Conservation (phyloP, 2,329 filamentous ascomycete genomes). For the Cladosporium austrohemisphaericum region DNA sequence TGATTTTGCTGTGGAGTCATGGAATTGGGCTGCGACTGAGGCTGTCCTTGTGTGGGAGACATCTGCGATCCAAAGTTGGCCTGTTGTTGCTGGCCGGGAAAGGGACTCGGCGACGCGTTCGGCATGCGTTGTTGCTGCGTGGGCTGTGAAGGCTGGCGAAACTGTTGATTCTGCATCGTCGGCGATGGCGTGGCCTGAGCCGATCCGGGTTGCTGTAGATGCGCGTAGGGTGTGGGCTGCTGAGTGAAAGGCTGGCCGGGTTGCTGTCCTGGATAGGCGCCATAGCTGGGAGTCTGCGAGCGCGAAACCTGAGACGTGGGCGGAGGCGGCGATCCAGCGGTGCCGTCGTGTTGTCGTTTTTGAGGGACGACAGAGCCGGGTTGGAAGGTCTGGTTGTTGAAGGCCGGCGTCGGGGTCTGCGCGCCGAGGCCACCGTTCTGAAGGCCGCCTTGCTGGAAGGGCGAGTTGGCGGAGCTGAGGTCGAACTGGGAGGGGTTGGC, state of each 20-base stretch:
- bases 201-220: conserved; percentile 76
- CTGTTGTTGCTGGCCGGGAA: conserved; percentile 47
- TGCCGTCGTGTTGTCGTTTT: conserved; percentile 84
- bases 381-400: conserved; percentile 70
- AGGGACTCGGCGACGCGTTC: conserved; percentile 88
- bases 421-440: conserved; percentile 69
- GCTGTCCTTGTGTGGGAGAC: conserved; percentile 25
- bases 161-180: conserved; percentile 78
- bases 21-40: conserved; percentile 6
- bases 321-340: conserved; percentile 76
- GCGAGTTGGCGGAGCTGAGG: conserved; percentile 34
- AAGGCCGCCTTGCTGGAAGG: conserved; percentile 59
- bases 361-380: conserved; percentile 84
- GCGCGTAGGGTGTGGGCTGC: conserved; percentile 71
- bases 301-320: conserved; percentile 76
- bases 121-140: conserved; percentile 58
- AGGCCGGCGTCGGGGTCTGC: conserved; percentile 70
- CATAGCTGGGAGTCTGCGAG: conserved; percentile 71
- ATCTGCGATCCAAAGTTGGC: conserved; percentile 42
- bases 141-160: conserved; percentile 59
- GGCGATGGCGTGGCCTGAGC: conserved; percentile 87
- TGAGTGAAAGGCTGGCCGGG: conserved; percentile 55
- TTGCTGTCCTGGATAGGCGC: conserved; percentile 64
- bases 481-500: conserved; percentile 39
- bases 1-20: conserved; percentile 23